Evolutionary conservation across 192 early-diverging fungal species (phyloP).

Genomic region (Martensiomyces pterosporus): DNA sequence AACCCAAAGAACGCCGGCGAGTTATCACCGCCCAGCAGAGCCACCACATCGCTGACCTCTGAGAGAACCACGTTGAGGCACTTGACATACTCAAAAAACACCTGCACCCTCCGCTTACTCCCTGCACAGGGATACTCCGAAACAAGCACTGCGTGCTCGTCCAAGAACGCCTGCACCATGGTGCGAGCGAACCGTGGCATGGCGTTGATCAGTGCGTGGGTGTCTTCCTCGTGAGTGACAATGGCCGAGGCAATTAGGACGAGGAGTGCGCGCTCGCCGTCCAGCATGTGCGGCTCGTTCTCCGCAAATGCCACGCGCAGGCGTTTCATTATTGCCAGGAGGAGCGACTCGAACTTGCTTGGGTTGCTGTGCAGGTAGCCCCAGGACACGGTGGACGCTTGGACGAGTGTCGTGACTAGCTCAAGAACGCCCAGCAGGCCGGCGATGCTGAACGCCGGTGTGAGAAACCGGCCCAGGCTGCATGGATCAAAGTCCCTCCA

Average conservation of each 20-base stretch:
- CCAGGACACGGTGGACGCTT: slow-evolving; percentile 24
- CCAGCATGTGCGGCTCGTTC: slow-evolving; percentile 21
- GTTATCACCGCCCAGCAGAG: slow-evolving; percentile 39
- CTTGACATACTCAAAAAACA: slow-evolving; percentile 36
- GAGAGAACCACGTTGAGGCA: slow-evolving; percentile 45
- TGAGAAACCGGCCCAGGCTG: slow-evolving; percentile 4
- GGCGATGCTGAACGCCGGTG: slow-evolving; percentile 11
- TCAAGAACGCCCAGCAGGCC: slow-evolving; percentile 26
- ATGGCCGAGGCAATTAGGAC: slow-evolving; percentile 35
- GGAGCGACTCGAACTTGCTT: slow-evolving; percentile 16
- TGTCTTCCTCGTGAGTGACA: slow-evolving; percentile 29
- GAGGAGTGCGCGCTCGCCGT: slow-evolving; percentile 27
- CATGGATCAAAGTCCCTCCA: slow-evolving; percentile 24
- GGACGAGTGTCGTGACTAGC: slow-evolving; percentile 23
- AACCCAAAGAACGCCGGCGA: slow-evolving; percentile 46
- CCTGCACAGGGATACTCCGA: too few species aligned
- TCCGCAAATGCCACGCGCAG: slow-evolving; percentile 21
- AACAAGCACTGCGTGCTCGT: slow-evolving; percentile 28
- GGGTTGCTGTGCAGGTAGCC: slow-evolving; percentile 8
- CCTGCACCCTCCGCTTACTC: slow-evolving; percentile 18
- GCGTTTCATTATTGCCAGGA: slow-evolving; percentile 16
- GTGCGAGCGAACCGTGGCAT: slow-evolving; percentile 20
- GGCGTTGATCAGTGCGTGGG: slow-evolving; percentile 18
- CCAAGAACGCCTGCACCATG: slow-evolving; percentile 37
- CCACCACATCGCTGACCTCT: slow-evolving; percentile 36